Evolutionary conservation across 2,329 filamentous ascomycete genomes (phyloP).

Genomic region (Penicillium sp.): DNA sequence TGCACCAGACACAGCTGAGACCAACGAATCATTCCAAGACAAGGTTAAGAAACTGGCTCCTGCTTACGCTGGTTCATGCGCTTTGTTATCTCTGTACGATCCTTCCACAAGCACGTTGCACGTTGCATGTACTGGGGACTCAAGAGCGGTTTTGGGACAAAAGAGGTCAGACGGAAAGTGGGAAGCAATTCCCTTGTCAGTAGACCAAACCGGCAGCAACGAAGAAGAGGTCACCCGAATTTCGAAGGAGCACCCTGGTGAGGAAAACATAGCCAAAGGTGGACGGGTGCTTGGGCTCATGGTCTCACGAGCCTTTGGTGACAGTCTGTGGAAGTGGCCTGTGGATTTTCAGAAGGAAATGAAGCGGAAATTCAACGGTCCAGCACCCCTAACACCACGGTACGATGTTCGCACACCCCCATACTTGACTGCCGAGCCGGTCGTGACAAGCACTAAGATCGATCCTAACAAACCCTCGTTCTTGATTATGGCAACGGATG

Average conservation of each 20-base stretch:
- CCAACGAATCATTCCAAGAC: slow-evolving; percentile 20
- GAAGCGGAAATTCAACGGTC: slow-evolving; percentile 31
- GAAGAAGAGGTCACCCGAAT: slow-evolving; percentile 58
- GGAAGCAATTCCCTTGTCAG: slow-evolving; percentile 56
- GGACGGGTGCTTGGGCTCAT: slow-evolving; percentile 63
- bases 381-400: slow-evolving; percentile 47
- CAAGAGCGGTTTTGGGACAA: slow-evolving; percentile 62
- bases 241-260: slow-evolving; percentile 60
- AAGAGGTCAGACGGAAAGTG: slow-evolving; percentile 46
- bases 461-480: slow-evolving; percentile 54
- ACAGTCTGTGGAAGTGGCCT: slow-evolving; percentile 68
- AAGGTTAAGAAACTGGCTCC: slow-evolving; percentile 27
- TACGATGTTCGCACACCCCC: slow-evolving; percentile 54
- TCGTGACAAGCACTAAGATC: slow-evolving; percentile 59
- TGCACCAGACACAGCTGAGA: slow-evolving; percentile 16
- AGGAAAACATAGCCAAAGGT: slow-evolving; percentile 56
- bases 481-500: slow-evolving; percentile 66
- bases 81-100: slow-evolving; percentile 64
- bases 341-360: slow-evolving; percentile 49
- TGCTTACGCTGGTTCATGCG: slow-evolving; percentile 59
- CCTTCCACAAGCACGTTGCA: slow-evolving; percentile 53
- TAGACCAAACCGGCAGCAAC: slow-evolving; percentile 68
- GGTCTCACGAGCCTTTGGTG: slow-evolving; percentile 67
- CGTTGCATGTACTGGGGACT: slow-evolving; percentile 68
- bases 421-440: slow-evolving; percentile 67